Evolutionary conservation across 768 basidiomycete species (phyloP), one percentile per base, ranked within the genome.

Genomic region (Leucocoprinus leucothites): DNA sequence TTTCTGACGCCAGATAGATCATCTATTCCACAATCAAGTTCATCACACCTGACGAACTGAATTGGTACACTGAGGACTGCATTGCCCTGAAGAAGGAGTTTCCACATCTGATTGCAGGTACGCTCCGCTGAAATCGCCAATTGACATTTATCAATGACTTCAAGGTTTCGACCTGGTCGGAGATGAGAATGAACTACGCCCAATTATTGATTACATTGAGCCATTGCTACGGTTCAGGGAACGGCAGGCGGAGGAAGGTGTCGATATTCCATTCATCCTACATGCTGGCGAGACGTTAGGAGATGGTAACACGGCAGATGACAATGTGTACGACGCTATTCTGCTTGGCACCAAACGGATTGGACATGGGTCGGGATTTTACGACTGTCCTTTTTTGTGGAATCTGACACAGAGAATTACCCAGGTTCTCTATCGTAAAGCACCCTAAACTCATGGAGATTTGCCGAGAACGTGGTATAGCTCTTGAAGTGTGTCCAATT

Each of bases 271-370:
- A 1, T 89, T 89, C 68, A 76, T 90, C 46, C 82, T 90, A 61
- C 90, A 91, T 60, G 88, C 86, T 0, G 90, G 90, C n/a, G 89
- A 91, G 69, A 91, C 89, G 0, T 74, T 86, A 16, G 86, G 87
- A 3, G 89, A 91, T 64, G 89, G 89, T 7, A 81, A 80, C 3
- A 68, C 73, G 24, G 83, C 85, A n/a, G 89, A 92, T 56, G 65
- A 77, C 48, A 91, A 91, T 62, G 68, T 92, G 34, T 90, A 87
- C 60, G 90, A 92, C 63, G 89, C 90, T 2, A 82, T 92, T 48
- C 70, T 91, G 34, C 72, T 91, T 3, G 88, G 85, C n/a, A 89
- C 90, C 8, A 89, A 84, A 64, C 81, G 88, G 19, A 91, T 91
- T 49, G 90, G 90, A 0, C 90, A 92, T 68, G 90, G 87, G 88